Conservation (phyloP, 2,329 filamentous ascomycete species). For the Nemania diffusa region DNA sequence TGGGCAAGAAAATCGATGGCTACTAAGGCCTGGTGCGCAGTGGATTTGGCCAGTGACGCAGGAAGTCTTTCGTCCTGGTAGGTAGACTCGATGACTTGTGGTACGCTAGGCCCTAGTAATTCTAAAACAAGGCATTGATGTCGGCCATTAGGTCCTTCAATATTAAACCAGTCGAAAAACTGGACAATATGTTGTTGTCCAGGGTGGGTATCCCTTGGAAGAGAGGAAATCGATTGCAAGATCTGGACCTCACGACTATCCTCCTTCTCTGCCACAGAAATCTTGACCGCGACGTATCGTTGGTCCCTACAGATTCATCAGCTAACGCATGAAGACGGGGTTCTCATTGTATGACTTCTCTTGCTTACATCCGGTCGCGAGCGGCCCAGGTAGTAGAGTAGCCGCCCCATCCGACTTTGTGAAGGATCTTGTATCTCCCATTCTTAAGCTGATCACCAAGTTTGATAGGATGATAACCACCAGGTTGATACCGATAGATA, state of each 20-base stretch:
- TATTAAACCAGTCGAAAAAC: conserved; percentile 24
- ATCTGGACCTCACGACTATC: conserved; percentile 4
- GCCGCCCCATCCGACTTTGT: conserved; percentile 38
- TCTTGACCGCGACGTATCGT: conserved; percentile 28
- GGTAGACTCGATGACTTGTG: not conserved
- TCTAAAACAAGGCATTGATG: conserved; percentile 32
- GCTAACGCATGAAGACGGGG: not conserved
- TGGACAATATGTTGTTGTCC: conserved; percentile 16
- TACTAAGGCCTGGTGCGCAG: conserved; percentile 8
- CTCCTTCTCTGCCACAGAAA: conserved; percentile 11
- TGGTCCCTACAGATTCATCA: conserved; percentile 4
- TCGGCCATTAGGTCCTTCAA: conserved; percentile 24
- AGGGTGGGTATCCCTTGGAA: not conserved
- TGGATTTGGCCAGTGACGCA: not conserved
- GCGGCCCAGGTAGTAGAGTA: conserved; percentile 35
- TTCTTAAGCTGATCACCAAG: conserved; percentile 34
- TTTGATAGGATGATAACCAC: conserved; percentile 39
- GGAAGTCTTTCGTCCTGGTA: conserved; percentile 19
- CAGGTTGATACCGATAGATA: conserved; percentile 24
- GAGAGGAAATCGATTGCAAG: conserved; percentile 17
- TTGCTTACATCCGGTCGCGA: conserved; percentile 20
- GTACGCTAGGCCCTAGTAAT: conserved; percentile 20
- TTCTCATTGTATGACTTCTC: not conserved
- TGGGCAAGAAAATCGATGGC: conserved; percentile 25
- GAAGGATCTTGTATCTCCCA: conserved; percentile 35